Percentiles rank a stretch among this genome's conserved stretches.
Evolutionary conservation across 345 rosid genomes (phyloP).

Genomic region (Balakata baccata): DNA sequence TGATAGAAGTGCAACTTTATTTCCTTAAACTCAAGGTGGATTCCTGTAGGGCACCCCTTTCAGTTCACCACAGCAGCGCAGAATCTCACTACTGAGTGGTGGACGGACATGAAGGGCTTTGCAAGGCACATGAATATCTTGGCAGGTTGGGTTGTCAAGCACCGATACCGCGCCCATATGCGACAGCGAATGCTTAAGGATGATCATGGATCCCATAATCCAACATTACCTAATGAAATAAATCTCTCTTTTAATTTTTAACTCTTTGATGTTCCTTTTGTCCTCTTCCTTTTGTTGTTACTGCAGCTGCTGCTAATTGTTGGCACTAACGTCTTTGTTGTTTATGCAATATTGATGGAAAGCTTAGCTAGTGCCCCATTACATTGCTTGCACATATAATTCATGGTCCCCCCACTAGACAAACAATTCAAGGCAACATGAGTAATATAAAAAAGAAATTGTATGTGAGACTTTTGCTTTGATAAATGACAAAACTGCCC

Average conservation of each 20-base stretch:
- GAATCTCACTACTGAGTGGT: too few species aligned
- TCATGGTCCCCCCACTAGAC: constrained; percentile 39
- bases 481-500: constrained; percentile 36
- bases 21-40: too few species aligned
- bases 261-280: constrained; percentile 13
- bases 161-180: too few species aligned
- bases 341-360: constrained; percentile 17
- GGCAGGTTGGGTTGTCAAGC: too few species aligned
- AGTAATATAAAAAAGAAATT: constrained; percentile 17
- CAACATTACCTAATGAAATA: neutral
- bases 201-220: too few species aligned
- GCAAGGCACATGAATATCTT: too few species aligned
- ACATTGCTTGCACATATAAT: constrained; percentile 25
- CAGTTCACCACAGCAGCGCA: too few species aligned
- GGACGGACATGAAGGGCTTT: too few species aligned
- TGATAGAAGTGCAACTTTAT: too few species aligned
- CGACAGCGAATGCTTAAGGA: too few species aligned
- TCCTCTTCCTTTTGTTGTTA: constrained; percentile 21
- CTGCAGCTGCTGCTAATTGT: constrained; percentile 15
- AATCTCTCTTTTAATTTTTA: neutral
- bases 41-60: too few species aligned
- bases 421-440: constrained; percentile 33
- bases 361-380: constrained; percentile 30
- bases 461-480: constrained; percentile 7
- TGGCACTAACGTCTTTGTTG: constrained; percentile 25